Percentiles rank a stretch among this genome's conserved stretches.
These are phyloP conservation scores for Conticribra guillardii DNA, from an alignment of 108 stramenopile species.

Conservation along the genomic window DNA sequence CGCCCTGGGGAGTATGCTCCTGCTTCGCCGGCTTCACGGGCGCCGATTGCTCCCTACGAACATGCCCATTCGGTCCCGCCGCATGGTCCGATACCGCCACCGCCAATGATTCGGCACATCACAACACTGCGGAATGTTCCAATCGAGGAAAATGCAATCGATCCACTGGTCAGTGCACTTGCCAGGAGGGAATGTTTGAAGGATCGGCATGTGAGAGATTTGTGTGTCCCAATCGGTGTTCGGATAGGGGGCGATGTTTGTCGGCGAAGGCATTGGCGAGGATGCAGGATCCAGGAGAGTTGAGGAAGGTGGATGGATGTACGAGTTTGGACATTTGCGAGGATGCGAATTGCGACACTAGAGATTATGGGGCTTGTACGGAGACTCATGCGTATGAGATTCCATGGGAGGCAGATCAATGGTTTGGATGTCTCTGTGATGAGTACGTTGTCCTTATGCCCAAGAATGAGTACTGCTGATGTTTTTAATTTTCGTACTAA, in stretches of 20 bases:
- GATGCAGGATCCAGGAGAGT: conserved; percentile 55
- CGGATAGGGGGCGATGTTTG: conserved; percentile 63
- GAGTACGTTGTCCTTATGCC: no score
- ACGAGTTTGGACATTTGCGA: conserved; percentile 39
- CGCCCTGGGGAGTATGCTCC: conserved; percentile 43
- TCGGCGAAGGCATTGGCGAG: conserved; percentile 64
- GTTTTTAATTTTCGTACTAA: no score
- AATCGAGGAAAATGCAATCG: conserved; percentile 66
- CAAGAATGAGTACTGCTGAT: no score
- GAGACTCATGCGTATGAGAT: conserved; percentile 47
- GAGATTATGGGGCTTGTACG: conserved; percentile 39
- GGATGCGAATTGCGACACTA: conserved; percentile 30
- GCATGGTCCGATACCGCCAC: conserved; percentile 51
- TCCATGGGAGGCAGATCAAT: conserved; percentile 74
- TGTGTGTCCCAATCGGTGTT: conserved; percentile 64
- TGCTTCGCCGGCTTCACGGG: conserved; percentile 56
- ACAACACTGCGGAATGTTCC: conserved; percentile 69
- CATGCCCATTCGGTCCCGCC: conserved; percentile 47
- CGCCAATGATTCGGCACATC: conserved; percentile 52
- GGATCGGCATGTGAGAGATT: conserved; percentile 71
- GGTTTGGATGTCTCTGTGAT: conserved; percentile 79
- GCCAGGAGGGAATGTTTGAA: conserved; percentile 53
- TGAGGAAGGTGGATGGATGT: conserved; percentile 36
- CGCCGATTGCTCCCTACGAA: conserved; percentile 56
- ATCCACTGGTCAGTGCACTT: conserved; percentile 55